Percentiles rank a stretch among this genome's conserved stretches.
These are phyloP conservation scores for Thraustotheca clavata DNA, from an alignment of 352 stramenopile genomes.

Conservation along the genomic window DNA sequence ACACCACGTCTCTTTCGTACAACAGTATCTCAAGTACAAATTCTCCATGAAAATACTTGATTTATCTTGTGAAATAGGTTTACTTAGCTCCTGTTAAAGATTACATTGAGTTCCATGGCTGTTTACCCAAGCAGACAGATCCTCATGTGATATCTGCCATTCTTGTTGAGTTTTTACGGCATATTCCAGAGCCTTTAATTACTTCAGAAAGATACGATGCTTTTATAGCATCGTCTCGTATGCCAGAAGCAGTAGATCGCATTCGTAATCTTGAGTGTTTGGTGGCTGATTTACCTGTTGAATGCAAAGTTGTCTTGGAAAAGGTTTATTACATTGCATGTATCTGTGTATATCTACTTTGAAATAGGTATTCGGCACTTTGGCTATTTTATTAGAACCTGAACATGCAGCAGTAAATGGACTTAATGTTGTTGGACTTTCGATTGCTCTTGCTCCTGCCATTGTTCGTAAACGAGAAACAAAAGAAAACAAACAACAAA, in stretches of 20 bases:
- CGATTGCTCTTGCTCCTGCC: conserved; percentile 56
- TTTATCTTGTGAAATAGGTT: conserved; percentile 30
- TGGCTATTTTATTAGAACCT: conserved; percentile 35
- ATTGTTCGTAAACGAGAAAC: conserved; percentile 72
- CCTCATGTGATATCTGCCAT: conserved; percentile 54
- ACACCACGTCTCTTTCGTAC: conserved; percentile 70
- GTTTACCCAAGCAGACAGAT: conserved; percentile 49
- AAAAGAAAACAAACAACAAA: neutral
- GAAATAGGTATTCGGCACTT: conserved; percentile 10
- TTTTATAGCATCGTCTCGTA: conserved; percentile 56
- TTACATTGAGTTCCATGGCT: conserved; percentile 59
- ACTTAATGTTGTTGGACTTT: conserved; percentile 48
- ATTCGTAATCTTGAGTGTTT: conserved; percentile 71
- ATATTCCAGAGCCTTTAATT: conserved; percentile 62
- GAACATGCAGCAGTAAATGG: conserved; percentile 53
- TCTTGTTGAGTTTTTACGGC: conserved; percentile 71
- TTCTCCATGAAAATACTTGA: neutral
- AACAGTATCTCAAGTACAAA: conserved; percentile 32
- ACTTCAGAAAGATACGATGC: conserved; percentile 75
- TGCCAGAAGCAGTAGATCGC: conserved; percentile 64
- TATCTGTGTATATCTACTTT: neutral
- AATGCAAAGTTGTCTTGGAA: conserved; percentile 65
- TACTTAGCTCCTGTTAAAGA: conserved; percentile 62
- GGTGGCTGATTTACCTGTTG: conserved; percentile 59
- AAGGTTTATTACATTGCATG: conserved; percentile 34